Evolutionary conservation across 2,329 filamentous ascomycete genomes (phyloP).

Genomic region (Drechmeria coniospora): DNA sequence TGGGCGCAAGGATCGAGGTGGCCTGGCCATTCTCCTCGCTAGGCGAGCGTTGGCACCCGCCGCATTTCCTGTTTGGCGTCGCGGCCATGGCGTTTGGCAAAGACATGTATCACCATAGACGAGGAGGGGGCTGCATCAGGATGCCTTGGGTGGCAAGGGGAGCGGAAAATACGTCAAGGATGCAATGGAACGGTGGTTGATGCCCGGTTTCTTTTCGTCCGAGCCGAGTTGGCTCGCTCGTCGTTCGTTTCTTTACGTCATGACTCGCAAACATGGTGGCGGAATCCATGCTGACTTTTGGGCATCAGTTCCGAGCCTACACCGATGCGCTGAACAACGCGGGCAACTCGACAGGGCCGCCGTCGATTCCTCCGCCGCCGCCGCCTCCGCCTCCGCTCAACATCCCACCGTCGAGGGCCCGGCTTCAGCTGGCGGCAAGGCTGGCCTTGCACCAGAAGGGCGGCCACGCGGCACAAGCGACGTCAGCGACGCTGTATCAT

Average conservation of each 20-base stretch:
- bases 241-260: conserved; percentile 5
- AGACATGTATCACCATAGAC: too few relatives aligned
- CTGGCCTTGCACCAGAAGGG: conserved; percentile 62
- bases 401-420: conserved; percentile 71
- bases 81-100: too few relatives aligned
- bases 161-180: too few relatives aligned
- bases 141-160: too few relatives aligned
- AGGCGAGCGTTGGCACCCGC: too few relatives aligned
- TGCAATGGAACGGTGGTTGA: conserved; percentile 1
- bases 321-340: conserved; percentile 37
- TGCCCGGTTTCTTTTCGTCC: too few relatives aligned
- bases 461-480: conserved; percentile 29
- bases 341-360: conserved; percentile 34
- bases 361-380: conserved; percentile 41
- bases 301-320: conserved; percentile 40
- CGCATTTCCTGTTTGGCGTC: too few relatives aligned
- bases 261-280: conserved; percentile 1
- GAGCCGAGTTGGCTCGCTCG: too few relatives aligned
- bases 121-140: too few relatives aligned
- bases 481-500: conserved; percentile 24
- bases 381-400: conserved; percentile 68
- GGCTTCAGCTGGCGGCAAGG: conserved; percentile 78
- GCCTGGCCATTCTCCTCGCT: conserved; percentile 11
- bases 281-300: conserved; percentile 7
- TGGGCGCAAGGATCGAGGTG: conserved; percentile 13